Conservation (phyloP, 1,284 basidiomycete genomes). For the Phylloporus sp. region DNA sequence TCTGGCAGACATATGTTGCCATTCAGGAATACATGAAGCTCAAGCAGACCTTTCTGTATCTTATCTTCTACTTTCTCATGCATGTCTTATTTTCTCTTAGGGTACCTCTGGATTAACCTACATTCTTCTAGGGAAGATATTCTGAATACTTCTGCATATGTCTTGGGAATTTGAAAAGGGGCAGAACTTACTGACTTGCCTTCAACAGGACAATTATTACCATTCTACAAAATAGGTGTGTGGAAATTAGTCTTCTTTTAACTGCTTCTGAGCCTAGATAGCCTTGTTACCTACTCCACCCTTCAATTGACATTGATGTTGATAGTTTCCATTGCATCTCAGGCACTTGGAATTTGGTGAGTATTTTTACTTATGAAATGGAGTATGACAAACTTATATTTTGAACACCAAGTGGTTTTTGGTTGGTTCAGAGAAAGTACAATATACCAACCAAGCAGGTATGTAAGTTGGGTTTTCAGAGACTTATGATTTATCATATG, state of each 20-base stretch:
- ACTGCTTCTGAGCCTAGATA: slow-evolving; percentile 9
- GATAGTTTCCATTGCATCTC: slow-evolving; percentile 77
- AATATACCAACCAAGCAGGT: slow-evolving; percentile 74
- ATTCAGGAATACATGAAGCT: slow-evolving; percentile 68
- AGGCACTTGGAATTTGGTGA: slow-evolving; percentile 78
- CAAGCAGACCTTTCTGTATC: slow-evolving; percentile 78
- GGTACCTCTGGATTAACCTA: neutral
- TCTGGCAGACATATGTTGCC: slow-evolving; percentile 70
- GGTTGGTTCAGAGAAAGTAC: slow-evolving; percentile 77
- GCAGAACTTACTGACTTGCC: neutral
- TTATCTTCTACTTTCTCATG: slow-evolving; percentile 81
- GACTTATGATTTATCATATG: neutral
- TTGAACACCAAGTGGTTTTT: slow-evolving; percentile 58
- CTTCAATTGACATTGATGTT: slow-evolving; percentile 70
- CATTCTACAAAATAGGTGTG: slow-evolving; percentile 77
- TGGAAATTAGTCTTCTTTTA: slow-evolving; percentile 3
- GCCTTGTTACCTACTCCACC: slow-evolving; percentile 69
- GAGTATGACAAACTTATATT: neutral
- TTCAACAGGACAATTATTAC: slow-evolving; percentile 69
- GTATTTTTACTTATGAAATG: slow-evolving; percentile 22
- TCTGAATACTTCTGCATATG: slow-evolving; percentile 75
- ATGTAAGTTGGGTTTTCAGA: slow-evolving; percentile 16
- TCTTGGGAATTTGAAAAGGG: neutral
- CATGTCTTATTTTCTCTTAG: slow-evolving; percentile 33
- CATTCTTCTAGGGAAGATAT: slow-evolving; percentile 61